Percentiles rank a stretch among this genome's conserved stretches.
Evolutionary conservation across 257 asterid species (phyloP).

Genomic region (Scutellaria baicalensis): DNA sequence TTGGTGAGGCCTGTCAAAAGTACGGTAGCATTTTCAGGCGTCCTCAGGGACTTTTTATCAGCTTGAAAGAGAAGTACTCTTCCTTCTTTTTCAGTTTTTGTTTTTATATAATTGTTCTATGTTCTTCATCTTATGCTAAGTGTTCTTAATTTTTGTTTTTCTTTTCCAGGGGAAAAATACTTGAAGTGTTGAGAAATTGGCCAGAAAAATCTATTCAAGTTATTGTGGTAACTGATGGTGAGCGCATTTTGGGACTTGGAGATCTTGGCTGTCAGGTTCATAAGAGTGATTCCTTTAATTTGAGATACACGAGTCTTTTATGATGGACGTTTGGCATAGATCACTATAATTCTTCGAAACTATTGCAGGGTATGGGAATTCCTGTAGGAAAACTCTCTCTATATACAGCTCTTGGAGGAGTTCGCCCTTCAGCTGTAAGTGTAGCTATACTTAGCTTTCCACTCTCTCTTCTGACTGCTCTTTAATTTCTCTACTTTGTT

Average conservation of each 20-base stretch:
- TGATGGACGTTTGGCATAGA: not conserved
- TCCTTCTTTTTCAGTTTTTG: not conserved
- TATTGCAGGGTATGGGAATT: constrained; percentile 90
- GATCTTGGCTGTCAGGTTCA: constrained; percentile 97
- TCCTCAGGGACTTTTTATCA: constrained; percentile 92
- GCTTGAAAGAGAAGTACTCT: constrained; percentile 75
- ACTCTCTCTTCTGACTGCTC: not conserved
- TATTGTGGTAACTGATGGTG: constrained; percentile 95
- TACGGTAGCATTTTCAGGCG: constrained; percentile 88
- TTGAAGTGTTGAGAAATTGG: constrained; percentile 90
- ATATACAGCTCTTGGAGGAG: constrained; percentile 94
- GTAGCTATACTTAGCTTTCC: constrained; percentile 3
- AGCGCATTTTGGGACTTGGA: constrained; percentile 93
- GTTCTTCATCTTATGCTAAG: not conserved
- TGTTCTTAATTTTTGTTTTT: not conserved
- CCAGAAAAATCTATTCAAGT: constrained; percentile 86
- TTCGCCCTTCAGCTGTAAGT: constrained; percentile 92
- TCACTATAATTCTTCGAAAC: not conserved
- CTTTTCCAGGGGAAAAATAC: constrained; percentile 67
- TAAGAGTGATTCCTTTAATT: not conserved
- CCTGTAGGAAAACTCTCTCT: constrained; percentile 95
- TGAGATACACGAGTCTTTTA: not conserved
- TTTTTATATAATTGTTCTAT: not conserved
- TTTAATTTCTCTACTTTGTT: not conserved
- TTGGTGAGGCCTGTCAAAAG: constrained; percentile 97